These are phyloP conservation scores for Geranium incanum DNA, from an alignment of 441 rosid species.

Conservation along the genomic window DNA sequence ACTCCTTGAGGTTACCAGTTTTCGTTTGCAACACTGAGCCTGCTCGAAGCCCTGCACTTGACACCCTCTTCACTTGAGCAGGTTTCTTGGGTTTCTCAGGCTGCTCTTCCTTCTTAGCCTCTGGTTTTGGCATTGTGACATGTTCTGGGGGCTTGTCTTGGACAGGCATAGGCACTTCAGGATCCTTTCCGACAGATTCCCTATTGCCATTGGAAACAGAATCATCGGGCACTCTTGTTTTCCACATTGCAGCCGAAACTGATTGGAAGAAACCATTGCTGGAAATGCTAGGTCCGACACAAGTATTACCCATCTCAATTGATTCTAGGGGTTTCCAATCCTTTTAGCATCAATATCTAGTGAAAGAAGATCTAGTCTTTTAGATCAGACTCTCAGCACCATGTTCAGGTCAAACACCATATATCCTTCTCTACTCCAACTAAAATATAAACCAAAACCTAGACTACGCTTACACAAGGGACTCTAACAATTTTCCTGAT, in stretches of 20 bases:
- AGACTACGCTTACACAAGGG: not conserved
- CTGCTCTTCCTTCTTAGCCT: conserved; percentile 26
- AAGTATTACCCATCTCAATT: conserved; percentile 61
- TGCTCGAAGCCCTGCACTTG: conserved; percentile 76
- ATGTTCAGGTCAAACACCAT: not conserved
- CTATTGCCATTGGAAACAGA: conserved; percentile 35
- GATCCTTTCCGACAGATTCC: conserved; percentile 30
- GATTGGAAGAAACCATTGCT: conserved; percentile 58
- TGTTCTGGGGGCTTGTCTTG: conserved; percentile 60
- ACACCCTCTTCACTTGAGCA: conserved; percentile 59
- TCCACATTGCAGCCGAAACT: conserved; percentile 60
- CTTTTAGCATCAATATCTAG: too few relatives aligned
- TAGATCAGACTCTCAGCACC: not conserved
- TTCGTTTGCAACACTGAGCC: conserved; percentile 64
- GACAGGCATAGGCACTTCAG: conserved; percentile 53
- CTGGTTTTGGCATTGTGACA: conserved; percentile 43
- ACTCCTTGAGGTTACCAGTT: conserved; percentile 73
- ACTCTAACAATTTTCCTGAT: not conserved
- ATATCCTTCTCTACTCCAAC: not conserved
- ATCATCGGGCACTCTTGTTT: conserved; percentile 42
- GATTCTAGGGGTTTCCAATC: conserved; percentile 21
- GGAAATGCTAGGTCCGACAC: conserved; percentile 54
- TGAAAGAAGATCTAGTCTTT: conserved; percentile 22
- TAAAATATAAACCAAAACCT: conserved; percentile 1
- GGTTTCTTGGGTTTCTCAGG: conserved; percentile 42